Percentiles rank a stretch among this genome's conserved stretches.
phyloP scores from a whole-genome alignment of 2,329 filamentous ascomycete genomes.

The Aspergillus pseudotamarii region DNA sequence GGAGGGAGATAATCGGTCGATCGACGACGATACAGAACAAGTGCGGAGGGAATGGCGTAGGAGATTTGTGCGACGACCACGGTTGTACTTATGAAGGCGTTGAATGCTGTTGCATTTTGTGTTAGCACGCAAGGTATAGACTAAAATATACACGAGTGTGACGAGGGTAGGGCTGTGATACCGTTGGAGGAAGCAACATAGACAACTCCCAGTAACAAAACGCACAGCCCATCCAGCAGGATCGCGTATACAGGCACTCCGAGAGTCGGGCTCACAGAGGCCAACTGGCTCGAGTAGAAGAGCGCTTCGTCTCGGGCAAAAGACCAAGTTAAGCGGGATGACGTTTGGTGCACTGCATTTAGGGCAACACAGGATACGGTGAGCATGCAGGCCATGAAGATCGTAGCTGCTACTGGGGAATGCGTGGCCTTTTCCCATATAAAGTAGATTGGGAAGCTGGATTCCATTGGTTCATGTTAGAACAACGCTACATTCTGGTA shows the following conservation, averaged over 20 bases:
- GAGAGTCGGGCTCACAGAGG: constrained; percentile 13
- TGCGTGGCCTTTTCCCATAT: constrained; percentile 27
- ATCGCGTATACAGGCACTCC: constrained; percentile 22
- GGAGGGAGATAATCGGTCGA: constrained; percentile 19
- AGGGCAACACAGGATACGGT: constrained; percentile 23
- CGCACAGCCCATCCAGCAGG: constrained; percentile 17
- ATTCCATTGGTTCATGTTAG: background rate
- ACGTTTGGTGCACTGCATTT: constrained; percentile 29
- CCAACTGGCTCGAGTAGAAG: constrained; percentile 28
- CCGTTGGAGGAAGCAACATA: constrained; percentile 26
- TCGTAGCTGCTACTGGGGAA: constrained; percentile 23
- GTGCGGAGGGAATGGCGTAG: constrained; percentile 22
- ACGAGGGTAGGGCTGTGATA: background rate
- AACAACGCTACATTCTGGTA: background rate
- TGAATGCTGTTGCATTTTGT: constrained; percentile 19
- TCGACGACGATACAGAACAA: constrained; percentile 21
- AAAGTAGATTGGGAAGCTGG: constrained; percentile 25
- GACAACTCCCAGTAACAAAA: constrained; percentile 25
- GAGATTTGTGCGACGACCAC: constrained; percentile 28
- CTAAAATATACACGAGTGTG: no score
- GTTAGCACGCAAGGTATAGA: background rate
- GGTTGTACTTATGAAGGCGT: constrained; percentile 27
- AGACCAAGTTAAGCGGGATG: constrained; percentile 37
- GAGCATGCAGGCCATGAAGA: constrained; percentile 24
- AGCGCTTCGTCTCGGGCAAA: constrained; percentile 37